Evolutionary conservation across 1,284 basidiomycete species (phyloP).

Genomic region (Phylloporus sp.): DNA sequence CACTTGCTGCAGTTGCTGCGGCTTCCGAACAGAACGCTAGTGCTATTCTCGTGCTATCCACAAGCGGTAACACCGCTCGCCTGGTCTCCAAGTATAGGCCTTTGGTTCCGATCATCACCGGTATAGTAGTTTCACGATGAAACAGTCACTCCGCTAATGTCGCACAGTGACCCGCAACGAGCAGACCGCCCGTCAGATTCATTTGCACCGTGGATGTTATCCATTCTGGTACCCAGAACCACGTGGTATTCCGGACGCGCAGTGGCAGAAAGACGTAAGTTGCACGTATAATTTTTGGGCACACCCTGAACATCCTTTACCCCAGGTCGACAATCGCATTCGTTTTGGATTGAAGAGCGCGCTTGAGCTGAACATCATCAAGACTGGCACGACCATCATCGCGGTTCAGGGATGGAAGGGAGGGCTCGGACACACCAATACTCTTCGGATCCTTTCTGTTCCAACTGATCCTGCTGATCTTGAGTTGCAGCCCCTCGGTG

Average conservation of each 20-base stretch:
- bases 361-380: constrained; percentile 88
- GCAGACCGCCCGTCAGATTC: constrained; percentile 95
- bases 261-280: constrained; percentile 97
- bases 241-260: constrained; percentile 83
- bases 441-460: constrained; percentile 80
- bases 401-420: constrained; percentile 99
- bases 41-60: constrained; percentile 96
- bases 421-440: constrained; percentile 93
- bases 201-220: constrained; percentile 96
- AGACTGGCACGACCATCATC: constrained; percentile 89
- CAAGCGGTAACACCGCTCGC: constrained; percentile 95
- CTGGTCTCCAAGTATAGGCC: constrained; percentile 98
- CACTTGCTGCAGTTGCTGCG: constrained; percentile 92
- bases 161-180: constrained; percentile 89
- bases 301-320: constrained; percentile 12
- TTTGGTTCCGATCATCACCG: constrained; percentile 91
- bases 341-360: constrained; percentile 91
- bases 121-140: constrained; percentile 50
- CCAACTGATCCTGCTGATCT: constrained; percentile 89
- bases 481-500: constrained; percentile 74
- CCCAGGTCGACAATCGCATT: constrained; percentile 85
- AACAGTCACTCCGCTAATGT: constrained; percentile 9
- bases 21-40: constrained; percentile 93
- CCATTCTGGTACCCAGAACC: constrained; percentile 97
- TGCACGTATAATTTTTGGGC: neutral